Evolutionary conservation across 345 rosid species (phyloP), one percentile per base, ranked within the genome.

Genomic region (Eucalyptus marginata): DNA sequence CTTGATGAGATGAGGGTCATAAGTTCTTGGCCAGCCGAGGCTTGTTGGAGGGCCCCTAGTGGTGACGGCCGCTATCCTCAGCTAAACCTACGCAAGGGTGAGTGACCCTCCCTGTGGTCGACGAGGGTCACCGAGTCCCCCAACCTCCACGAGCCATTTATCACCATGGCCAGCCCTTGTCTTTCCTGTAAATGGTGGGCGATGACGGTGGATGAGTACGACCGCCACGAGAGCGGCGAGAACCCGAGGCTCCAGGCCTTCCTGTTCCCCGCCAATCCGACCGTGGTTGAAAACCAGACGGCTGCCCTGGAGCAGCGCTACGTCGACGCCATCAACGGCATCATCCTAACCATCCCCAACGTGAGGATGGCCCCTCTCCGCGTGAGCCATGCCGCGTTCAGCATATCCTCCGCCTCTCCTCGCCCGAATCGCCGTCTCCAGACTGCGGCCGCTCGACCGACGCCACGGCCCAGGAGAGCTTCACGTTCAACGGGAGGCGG

Each of bases 311-410:
- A 96, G 86, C 92, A 95, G 83, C 95, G 96, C 8, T 97, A 95
- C 91, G 93, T 97, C 11, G 99, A 96, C 59, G 98, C 99, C 18
- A 90, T 97, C 90, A 97, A 97, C 46, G 97, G 97, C 27, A 87
- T 93, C n/a, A n/a, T 89, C 76, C 94, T 93, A 44, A 46, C 90
- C 24, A 27, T 89, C 8, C 31, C 90, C 50, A 88, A 12, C 44
- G 87, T 89, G 29, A 89, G 90, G 86, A 93, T 89, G 50, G 88
- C 90, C 66, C 94, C 93, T 0, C 87, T 92, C 91, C 90, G 88
- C 58, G 88, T 89, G 36, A 92, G 86, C 7, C 92, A 90, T 24
- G 87, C 96, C 2, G 62, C 87, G n/a, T 94, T 95, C 86, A 94
- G 96, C 88, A 40, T 93, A 31, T 91, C 92, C 52, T 96, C 99